Conservation (phyloP, 2,329 filamentous ascomycete species). For the Pseudopyricularia cyperi region DNA sequence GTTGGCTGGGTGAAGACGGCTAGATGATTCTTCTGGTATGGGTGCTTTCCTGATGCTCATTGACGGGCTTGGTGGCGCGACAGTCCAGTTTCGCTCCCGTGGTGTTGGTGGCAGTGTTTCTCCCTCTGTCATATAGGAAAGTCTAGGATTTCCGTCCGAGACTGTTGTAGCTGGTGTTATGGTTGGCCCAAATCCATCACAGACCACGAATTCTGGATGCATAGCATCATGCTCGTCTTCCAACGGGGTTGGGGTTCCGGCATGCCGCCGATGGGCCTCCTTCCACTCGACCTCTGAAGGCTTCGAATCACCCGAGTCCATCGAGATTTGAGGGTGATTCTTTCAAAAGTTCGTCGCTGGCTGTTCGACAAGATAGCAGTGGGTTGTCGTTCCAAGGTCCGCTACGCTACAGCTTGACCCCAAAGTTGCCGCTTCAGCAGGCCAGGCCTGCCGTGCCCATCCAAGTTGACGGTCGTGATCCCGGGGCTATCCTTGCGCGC, state of each 20-base stretch:
- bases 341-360: neutral
- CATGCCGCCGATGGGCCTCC: constrained; percentile 5
- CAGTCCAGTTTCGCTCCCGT: neutral
- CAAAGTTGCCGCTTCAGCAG: neutral
- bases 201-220: constrained; percentile 3
- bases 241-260: neutral
- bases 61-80: constrained; percentile 10
- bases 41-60: constrained; percentile 45
- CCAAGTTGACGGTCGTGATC: neutral
- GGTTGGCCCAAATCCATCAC: constrained; percentile 8
- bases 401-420: neutral
- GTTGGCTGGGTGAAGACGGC: neutral
- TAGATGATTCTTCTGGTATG: constrained; percentile 30
- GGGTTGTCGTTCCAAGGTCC: neutral
- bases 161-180: neutral
- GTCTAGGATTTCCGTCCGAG: neutral
- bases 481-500: neutral
- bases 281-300: constrained; percentile 9
- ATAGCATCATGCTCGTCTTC: constrained; percentile 3
- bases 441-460: neutral
- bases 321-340: neutral
- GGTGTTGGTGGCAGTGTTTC: neutral
- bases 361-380: neutral
- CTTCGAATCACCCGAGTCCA: constrained; percentile 9
- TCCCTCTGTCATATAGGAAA: neutral